phyloP scores from a whole-genome alignment of 495 filamentous ascomycete species.

The Penicillium bovifimosum region DNA sequence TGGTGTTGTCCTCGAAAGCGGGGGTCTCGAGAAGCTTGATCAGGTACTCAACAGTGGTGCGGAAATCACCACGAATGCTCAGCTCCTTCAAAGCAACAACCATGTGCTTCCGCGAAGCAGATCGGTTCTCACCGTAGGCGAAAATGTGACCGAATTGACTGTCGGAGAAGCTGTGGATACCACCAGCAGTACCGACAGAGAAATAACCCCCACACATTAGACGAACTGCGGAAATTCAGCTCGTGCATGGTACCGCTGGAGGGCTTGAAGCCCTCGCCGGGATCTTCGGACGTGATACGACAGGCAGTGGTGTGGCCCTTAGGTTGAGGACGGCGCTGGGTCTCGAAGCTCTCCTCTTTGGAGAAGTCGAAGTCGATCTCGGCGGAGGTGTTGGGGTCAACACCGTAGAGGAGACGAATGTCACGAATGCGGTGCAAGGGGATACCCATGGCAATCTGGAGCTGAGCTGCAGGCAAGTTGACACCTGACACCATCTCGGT shows the following conservation, averaged over 20 bases:
- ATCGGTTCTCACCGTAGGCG: constrained; percentile 94
- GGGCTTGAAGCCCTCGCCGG: constrained; percentile 98
- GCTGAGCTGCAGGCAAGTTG: constrained; percentile 92
- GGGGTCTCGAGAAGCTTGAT: constrained; percentile 98
- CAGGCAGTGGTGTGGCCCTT: constrained; percentile 98
- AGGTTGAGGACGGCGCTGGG: constrained; percentile 81
- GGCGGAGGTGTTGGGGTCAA: constrained; percentile 77
- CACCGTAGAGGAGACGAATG: constrained; percentile 93
- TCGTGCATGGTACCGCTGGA: constrained; percentile 99
- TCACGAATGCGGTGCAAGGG: constrained; percentile 93
- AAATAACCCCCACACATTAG: constrained; percentile 99
- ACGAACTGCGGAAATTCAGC: constrained; percentile 96
- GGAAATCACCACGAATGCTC: constrained; percentile 98
- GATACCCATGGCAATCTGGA: constrained; percentile 98
- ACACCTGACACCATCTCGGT: constrained; percentile 99
- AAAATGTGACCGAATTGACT: constrained; percentile 99
- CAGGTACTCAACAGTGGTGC: constrained; percentile 96
- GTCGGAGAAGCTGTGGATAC: constrained; percentile 99
- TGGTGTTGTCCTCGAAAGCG: constrained; percentile 98
- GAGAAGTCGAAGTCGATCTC: constrained; percentile 97
- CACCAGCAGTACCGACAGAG: constrained; percentile 91
- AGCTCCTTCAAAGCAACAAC: constrained; percentile 97
- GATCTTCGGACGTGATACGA: constrained; percentile 99
- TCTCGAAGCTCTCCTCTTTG: constrained; percentile 73
- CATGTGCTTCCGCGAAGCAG: constrained; percentile 98